Conservation (phyloP, 2,329 filamentous ascomycete species). For the Pseudodiploospora longispora region DNA sequence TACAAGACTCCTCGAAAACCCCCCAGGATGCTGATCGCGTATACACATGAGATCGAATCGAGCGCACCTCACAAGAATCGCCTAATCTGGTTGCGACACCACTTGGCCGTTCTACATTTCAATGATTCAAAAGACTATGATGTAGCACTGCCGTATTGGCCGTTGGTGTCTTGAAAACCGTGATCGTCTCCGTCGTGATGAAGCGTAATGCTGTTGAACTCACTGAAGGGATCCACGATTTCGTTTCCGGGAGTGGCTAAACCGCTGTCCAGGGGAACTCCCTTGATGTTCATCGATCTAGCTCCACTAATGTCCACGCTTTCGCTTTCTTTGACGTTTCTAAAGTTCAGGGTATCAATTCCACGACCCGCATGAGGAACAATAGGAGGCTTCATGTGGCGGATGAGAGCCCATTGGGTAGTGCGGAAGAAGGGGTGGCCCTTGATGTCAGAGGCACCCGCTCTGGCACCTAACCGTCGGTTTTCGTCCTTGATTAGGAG, state of each 20-base stretch:
- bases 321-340: slow-evolving; percentile 94
- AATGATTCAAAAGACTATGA: slow-evolving; percentile 7
- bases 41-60: slow-evolving; percentile 6
- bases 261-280: slow-evolving; percentile 79
- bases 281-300: slow-evolving; percentile 51
- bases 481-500: slow-evolving; percentile 97
- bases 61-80: background rate
- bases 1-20: slow-evolving; percentile 1
- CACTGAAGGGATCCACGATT: slow-evolving; percentile 83
- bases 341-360: slow-evolving; percentile 92
- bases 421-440: slow-evolving; percentile 90
- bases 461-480: slow-evolving; percentile 82
- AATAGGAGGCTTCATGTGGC: slow-evolving; percentile 97
- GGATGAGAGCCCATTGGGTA: slow-evolving; percentile 93
- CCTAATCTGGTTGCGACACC: background rate
- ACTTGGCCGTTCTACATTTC: background rate
- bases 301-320: slow-evolving; percentile 76
- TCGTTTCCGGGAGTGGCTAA: slow-evolving; percentile 79
- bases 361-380: slow-evolving; percentile 84
- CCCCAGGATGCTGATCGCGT: slow-evolving; percentile 3
- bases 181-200: slow-evolving; percentile 90
- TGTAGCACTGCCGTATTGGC: slow-evolving; percentile 12
- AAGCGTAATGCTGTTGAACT: slow-evolving; percentile 96
- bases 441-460: slow-evolving; percentile 95
- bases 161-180: slow-evolving; percentile 14